These are phyloP conservation scores for Hanseniaspora singularis DNA, from an alignment of 805 yeast species.

Conservation along the genomic window DNA sequence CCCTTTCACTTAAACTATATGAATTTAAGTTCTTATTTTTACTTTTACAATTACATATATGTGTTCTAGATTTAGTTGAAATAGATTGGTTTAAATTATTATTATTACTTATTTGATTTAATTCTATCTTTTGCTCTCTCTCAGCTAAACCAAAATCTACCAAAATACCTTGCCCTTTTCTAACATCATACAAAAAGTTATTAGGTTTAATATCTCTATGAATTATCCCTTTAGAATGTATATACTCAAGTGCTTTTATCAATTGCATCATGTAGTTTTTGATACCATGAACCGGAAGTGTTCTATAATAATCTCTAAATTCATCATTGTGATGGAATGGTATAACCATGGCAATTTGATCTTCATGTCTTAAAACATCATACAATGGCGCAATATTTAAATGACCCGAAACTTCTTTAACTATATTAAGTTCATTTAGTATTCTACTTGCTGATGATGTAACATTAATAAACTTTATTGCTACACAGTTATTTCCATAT, in stretches of 20 bases:
- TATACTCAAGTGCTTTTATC: constrained; percentile 53
- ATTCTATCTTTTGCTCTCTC: constrained; percentile 26
- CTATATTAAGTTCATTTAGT: constrained; percentile 68
- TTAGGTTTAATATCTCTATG: constrained; percentile 90
- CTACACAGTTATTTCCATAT: constrained; percentile 39
- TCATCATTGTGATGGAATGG: constrained; percentile 88
- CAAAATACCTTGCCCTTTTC: constrained; percentile 65
- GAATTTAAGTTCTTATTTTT: constrained; percentile 13
- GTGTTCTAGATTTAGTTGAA: neutral
- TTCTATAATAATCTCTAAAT: constrained; percentile 75
- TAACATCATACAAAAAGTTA: constrained; percentile 53
- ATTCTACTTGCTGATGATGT: constrained; percentile 91
- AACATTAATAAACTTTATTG: constrained; percentile 84
- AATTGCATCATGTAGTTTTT: constrained; percentile 70
- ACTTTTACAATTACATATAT: constrained; percentile 2
- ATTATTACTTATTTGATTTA: neutral
- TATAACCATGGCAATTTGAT: constrained; percentile 83
- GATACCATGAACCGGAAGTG: constrained; percentile 66
- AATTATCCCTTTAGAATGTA: constrained; percentile 65
- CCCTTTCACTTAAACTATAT: constrained; percentile 25
- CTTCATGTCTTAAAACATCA: constrained; percentile 76
- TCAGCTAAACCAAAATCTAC: constrained; percentile 94
- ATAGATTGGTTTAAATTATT: neutral
- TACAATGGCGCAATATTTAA: constrained; percentile 75
- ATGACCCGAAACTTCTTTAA: constrained; percentile 57